A percentile compares a stretch with the other conserved stretches of the same genome.
phyloP scores from a whole-genome alignment of 805 yeast genomes.

The Zygotorulaspora danielsina region DNA sequence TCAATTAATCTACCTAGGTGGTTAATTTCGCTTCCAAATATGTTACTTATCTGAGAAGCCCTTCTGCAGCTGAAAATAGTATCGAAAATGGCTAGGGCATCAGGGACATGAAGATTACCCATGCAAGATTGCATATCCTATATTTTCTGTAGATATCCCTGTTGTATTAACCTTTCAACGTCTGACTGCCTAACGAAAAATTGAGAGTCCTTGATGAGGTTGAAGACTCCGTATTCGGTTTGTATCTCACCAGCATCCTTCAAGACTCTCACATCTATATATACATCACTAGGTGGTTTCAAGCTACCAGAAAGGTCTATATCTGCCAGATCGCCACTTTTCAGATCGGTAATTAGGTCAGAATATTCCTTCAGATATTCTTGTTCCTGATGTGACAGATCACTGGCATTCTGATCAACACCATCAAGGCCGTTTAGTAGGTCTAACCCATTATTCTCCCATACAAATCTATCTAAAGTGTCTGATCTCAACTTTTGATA shows the following conservation, averaged over 20 bases:
- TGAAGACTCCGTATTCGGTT: constrained; percentile 95
- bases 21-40: too few relatives aligned
- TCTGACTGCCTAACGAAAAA: constrained; percentile 91
- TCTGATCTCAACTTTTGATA: constrained; percentile 71
- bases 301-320: constrained; percentile 84
- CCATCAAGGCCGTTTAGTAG: constrained; percentile 35
- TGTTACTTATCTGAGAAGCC: too few relatives aligned
- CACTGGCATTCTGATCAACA: constrained; percentile 38
- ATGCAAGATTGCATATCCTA: constrained; percentile 25
- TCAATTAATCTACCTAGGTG: too few relatives aligned
- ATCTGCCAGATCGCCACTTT: constrained; percentile 68
- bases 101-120: background rate
- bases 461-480: constrained; percentile 59
- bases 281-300: constrained; percentile 86
- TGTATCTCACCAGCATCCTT: constrained; percentile 96
- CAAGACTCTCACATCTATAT: constrained; percentile 88
- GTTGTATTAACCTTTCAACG: constrained; percentile 89
- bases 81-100: too few relatives aligned
- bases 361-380: constrained; percentile 70
- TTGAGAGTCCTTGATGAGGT: constrained; percentile 87
- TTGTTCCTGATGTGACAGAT: constrained; percentile 71
- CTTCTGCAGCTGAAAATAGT: too few relatives aligned
- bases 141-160: constrained; percentile 81
- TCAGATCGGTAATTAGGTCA: constrained; percentile 67
- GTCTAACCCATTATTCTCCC: constrained; percentile 55